phyloP scores from a whole-genome alignment of 768 basidiomycete genomes.

The Ephemerocybe angulata region DNA sequence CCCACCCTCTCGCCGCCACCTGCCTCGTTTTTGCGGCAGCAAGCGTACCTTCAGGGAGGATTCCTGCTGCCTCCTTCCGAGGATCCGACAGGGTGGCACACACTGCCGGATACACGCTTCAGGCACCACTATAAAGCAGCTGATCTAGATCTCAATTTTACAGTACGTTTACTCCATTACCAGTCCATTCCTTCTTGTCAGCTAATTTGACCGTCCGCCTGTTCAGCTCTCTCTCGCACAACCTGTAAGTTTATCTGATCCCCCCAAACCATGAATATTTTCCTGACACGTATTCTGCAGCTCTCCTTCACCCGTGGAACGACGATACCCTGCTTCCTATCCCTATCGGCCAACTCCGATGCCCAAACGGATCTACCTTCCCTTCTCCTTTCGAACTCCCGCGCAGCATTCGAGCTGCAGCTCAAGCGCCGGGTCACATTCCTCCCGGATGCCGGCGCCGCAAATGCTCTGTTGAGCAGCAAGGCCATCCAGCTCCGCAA shows the following conservation, averaged over 20 bases:
- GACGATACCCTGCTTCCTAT: constrained; percentile 21
- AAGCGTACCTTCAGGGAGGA: constrained; percentile 18
- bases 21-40: constrained; percentile 17
- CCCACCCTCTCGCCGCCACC: constrained; percentile 17
- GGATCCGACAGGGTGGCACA: constrained; percentile 22
- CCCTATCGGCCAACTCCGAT: not conserved
- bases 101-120: constrained; percentile 1
- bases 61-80: constrained; percentile 15
- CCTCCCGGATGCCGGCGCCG: not conserved
- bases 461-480: not conserved
- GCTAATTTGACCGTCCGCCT: not conserved
- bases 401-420: not conserved
- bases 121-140: constrained; percentile 4
- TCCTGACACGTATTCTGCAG: constrained; percentile 6
- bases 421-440: not conserved
- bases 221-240: constrained; percentile 22
- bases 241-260: constrained; percentile 15
- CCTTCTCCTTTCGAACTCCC: not conserved
- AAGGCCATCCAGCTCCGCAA: not conserved
- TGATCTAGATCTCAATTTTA: constrained; percentile 2
- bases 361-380: not conserved
- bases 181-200: not conserved
- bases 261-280: not conserved
- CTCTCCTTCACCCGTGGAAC: constrained; percentile 22
- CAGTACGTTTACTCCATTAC: constrained; percentile 4